Conservation (phyloP, 1,139 yeast genomes). For the Maudiozyma humilis region DNA sequence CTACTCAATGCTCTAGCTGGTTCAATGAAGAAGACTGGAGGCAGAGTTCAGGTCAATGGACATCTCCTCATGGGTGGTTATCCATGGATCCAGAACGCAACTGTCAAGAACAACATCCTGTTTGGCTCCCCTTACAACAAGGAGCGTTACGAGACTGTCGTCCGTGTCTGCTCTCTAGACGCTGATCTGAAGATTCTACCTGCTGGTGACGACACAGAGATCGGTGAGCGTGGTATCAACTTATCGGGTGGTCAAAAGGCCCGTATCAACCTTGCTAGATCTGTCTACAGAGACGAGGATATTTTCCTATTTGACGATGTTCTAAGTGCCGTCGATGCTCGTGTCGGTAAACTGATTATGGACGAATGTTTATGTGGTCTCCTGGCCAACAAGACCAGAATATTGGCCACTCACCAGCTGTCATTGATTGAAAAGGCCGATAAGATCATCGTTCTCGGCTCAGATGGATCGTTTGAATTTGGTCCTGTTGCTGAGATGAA, state of each 20-base stretch:
- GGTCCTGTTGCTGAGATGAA: conserved; percentile 48
- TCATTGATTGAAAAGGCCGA: conserved; percentile 63
- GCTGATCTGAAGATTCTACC: conserved; percentile 65
- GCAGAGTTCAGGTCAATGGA: conserved; percentile 38
- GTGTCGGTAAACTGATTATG: conserved; percentile 78
- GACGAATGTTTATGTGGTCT: conserved; percentile 58
- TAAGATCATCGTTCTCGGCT: conserved; percentile 59
- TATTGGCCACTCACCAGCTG: conserved; percentile 80
- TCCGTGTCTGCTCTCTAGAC: conserved; percentile 57
- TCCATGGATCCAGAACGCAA: conserved; percentile 84
- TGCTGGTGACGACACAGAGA: conserved; percentile 79
- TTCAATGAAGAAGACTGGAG: conserved; percentile 40
- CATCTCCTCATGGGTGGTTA: conserved; percentile 36
- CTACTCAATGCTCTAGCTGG: conserved; percentile 42
- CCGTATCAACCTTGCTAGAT: conserved; percentile 62
- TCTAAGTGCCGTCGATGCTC: conserved; percentile 84
- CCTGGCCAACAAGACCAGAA: conserved; percentile 52
- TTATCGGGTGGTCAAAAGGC: conserved; percentile 94
- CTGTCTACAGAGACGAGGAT: conserved; percentile 65
- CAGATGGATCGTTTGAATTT: conserved; percentile 51
- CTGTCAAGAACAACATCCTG: conserved; percentile 63
- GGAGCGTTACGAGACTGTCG: conserved; percentile 45
- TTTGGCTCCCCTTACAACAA: conserved; percentile 60
- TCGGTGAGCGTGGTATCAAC: conserved; percentile 89
- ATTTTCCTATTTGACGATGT: conserved; percentile 77